These are phyloP conservation scores for Achaetomium macrosporum DNA, from an alignment of 2,329 filamentous ascomycete species.

Conservation along the genomic window DNA sequence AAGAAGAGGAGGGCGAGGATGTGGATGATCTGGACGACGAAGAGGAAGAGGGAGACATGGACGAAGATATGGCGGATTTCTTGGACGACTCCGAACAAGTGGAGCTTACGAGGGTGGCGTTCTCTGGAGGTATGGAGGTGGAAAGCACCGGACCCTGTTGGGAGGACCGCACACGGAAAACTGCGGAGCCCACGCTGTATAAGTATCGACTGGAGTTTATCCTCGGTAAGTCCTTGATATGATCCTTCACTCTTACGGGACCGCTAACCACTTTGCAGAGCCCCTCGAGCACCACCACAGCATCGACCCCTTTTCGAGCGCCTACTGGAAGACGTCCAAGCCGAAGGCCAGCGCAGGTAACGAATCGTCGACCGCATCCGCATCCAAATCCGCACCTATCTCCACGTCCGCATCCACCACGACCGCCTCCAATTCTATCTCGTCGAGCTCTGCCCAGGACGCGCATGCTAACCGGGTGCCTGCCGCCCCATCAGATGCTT, in stretches of 20 bases:
- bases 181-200: conserved; percentile 44
- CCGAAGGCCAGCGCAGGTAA: conserved; percentile 13
- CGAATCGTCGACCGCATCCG: conserved; percentile 19
- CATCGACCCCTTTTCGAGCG: conserved; percentile 79
- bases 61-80: conserved; percentile 84
- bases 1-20: conserved; percentile 67
- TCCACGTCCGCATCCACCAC: conserved; percentile 2
- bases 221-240: conserved; percentile 47
- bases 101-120: conserved; percentile 50
- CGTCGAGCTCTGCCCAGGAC: conserved; percentile 1
- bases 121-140: conserved; percentile 66
- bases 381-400: conserved; percentile 1
- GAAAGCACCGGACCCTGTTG: conserved; percentile 78
- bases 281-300: conserved; percentile 42
- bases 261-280: conserved; percentile 32
- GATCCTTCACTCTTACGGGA: too few species aligned
- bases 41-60: conserved; percentile 65
- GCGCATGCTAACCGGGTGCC: conserved; percentile 14
- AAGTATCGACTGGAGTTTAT: conserved; percentile 71
- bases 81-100: conserved; percentile 78
- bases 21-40: conserved; percentile 62
- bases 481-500: conserved; percentile 20
- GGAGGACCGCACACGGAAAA: conserved; percentile 53
- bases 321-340: conserved; percentile 64
- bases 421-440: not conserved